A percentile compares a stretch with the other conserved stretches of the same genome.
Conservation (phyloP, 108 stramenopile genomes). For the Pseudonitzschia pungens region DNA sequence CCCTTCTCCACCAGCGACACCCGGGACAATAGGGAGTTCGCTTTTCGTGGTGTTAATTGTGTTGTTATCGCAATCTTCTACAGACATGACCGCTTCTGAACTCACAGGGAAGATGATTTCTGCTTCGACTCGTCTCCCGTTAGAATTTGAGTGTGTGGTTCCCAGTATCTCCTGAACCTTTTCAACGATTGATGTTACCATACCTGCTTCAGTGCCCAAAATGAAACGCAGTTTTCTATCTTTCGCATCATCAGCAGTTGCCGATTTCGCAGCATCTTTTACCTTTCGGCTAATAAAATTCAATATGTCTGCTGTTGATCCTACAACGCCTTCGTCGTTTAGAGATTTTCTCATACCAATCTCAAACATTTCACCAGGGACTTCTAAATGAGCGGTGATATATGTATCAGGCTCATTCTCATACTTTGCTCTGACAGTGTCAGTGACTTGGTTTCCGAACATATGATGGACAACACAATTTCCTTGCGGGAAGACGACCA, state of each 20-base stretch:
- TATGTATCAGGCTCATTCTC: constrained; percentile 79
- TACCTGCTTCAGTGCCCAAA: constrained; percentile 91
- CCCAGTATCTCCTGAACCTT: constrained; percentile 81
- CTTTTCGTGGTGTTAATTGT: constrained; percentile 6
- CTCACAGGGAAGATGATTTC: constrained; percentile 97
- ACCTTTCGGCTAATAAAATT: constrained; percentile 90
- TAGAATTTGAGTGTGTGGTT: not conserved
- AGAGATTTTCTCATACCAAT: constrained; percentile 87
- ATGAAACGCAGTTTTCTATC: constrained; percentile 75
- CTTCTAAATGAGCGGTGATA: constrained; percentile 94
- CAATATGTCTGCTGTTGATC: constrained; percentile 91
- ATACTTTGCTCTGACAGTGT: constrained; percentile 66
- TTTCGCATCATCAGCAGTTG: constrained; percentile 2
- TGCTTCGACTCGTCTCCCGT: constrained; percentile 53
- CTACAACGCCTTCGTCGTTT: constrained; percentile 82
- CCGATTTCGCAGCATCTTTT: constrained; percentile 42
- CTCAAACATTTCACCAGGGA: constrained; percentile 97
- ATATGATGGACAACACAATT: constrained; percentile 97
- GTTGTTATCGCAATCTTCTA: constrained; percentile 29
- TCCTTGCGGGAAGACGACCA: constrained; percentile 79
- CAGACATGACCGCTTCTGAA: constrained; percentile 83
- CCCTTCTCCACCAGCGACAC: constrained; percentile 91
- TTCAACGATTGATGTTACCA: constrained; percentile 93
- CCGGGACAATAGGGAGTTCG: constrained; percentile 78
- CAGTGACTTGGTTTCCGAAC: constrained; percentile 83